phyloP scores from a whole-genome alignment of 257 asterid genomes.

The Schizonepeta tenuifolia region DNA sequence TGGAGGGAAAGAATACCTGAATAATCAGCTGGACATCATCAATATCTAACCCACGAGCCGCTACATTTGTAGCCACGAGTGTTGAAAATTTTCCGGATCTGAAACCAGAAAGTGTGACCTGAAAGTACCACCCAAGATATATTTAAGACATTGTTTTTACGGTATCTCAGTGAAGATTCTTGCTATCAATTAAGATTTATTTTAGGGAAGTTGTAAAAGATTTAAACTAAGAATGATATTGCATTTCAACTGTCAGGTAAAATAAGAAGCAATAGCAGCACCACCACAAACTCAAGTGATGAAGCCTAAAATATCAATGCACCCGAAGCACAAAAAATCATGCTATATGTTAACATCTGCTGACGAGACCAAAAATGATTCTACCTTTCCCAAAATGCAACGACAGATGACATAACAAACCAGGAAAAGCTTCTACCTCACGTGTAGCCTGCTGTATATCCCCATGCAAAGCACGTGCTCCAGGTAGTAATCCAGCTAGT shows the following conservation, averaged over 20 bases:
- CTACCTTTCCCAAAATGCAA: neutral
- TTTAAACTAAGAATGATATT: neutral
- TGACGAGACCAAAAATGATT: neutral
- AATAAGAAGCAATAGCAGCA: neutral
- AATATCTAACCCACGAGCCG: constrained; percentile 97
- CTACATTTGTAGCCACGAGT: constrained; percentile 98
- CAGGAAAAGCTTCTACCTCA: constrained; percentile 55
- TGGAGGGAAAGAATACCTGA: constrained; percentile 58
- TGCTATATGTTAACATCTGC: too few relatives aligned
- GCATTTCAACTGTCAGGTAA: neutral
- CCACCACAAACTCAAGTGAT: neutral
- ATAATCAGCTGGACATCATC: constrained; percentile 93
- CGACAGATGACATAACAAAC: neutral
- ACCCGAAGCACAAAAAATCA: too few relatives aligned
- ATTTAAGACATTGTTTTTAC: neutral
- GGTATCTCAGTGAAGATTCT: neutral
- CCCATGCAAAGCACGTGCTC: constrained; percentile 97
- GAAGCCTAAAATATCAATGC: too few relatives aligned
- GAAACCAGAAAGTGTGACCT: constrained; percentile 90
- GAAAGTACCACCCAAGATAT: constrained; percentile 31
- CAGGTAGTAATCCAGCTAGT: constrained; percentile 91
- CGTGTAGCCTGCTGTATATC: constrained; percentile 97
- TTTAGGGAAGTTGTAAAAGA: neutral
- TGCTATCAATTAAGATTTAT: neutral
- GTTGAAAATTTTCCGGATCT: constrained; percentile 86